phyloP scores from a whole-genome alignment of 1,284 basidiomycete genomes.

The Ceratobasidium sp. region DNA sequence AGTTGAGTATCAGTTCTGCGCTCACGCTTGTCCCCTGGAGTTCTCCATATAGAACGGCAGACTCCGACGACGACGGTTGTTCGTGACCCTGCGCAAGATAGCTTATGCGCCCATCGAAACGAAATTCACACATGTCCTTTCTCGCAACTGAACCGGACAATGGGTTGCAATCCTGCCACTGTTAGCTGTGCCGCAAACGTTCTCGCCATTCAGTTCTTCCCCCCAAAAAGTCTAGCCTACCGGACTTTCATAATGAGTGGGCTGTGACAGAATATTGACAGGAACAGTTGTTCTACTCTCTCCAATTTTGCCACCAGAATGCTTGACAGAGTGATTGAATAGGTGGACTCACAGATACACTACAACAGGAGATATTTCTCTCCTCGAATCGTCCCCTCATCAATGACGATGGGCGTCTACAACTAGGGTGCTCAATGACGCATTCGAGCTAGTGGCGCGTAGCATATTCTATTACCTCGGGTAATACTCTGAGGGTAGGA shows the following conservation, averaged over 20 bases:
- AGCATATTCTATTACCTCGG: not conserved
- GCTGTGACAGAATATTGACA: conserved; percentile 6
- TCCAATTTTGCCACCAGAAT: not conserved
- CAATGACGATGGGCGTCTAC: not conserved
- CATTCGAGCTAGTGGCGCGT: conserved; percentile 19
- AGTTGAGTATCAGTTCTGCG: not conserved
- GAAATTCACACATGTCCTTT: not conserved
- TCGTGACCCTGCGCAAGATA: not conserved
- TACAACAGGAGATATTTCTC: not conserved
- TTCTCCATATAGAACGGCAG: not conserved
- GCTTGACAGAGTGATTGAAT: not conserved
- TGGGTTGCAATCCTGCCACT: not conserved
- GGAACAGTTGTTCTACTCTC: conserved; percentile 1
- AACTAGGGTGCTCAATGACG: not conserved
- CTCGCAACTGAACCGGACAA: not conserved
- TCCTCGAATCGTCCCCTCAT: not conserved
- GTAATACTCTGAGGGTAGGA: no score
- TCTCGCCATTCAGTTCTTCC: conserved; percentile 5
- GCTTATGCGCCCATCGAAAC: not conserved
- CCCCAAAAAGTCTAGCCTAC: conserved; percentile 7
- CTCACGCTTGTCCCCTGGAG: not conserved
- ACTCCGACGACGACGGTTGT: not conserved
- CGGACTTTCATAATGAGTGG: not conserved
- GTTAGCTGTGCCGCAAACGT: not conserved
- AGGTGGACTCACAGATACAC: not conserved